Evolutionary conservation across 176 grass and related monocot species (phyloP).

Genomic region (Juncus inflexus): DNA sequence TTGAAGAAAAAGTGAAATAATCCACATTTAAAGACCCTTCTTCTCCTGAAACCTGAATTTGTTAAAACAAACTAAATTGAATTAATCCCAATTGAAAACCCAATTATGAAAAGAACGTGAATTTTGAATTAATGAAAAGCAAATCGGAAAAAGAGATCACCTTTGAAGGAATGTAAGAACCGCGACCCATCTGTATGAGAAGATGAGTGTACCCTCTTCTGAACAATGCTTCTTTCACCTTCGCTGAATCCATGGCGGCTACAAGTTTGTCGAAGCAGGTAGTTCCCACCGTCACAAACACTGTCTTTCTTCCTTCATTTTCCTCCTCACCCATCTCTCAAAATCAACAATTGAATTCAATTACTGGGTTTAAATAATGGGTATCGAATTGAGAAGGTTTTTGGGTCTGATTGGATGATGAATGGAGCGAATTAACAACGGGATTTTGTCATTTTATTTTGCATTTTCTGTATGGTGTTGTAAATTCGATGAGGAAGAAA

Average conservation of each 20-base stretch:
- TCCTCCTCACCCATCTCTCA: conserved; percentile 17
- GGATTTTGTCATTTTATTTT: too few species aligned
- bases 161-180: conserved; percentile 49
- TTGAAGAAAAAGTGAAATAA: conserved; percentile 85
- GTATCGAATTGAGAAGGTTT: too few species aligned
- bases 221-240: conserved; percentile 52
- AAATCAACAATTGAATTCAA: too few species aligned
- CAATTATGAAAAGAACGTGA: too few species aligned
- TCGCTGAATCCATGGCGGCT: conserved; percentile 44
- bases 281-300: conserved; percentile 84
- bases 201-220: conserved; percentile 55
- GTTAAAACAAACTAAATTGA: background rate
- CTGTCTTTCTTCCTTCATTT: conserved; percentile 27
- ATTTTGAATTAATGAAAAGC: background rate
- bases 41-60: conserved; percentile 45
- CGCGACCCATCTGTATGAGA: conserved; percentile 61
- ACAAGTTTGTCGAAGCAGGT: conserved; percentile 74
- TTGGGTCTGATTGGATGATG: too few species aligned
- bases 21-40: conserved; percentile 49
- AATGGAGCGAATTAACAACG: too few species aligned
- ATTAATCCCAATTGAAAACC: too few species aligned
- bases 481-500: too few species aligned
- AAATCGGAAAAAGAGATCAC: conserved; percentile 15
- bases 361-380: too few species aligned
- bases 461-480: too few species aligned